Base-by-base conservation (phyloP, 1,284 basidiomycete genomes). In the Moesziomyces globuligerus region DNA sequence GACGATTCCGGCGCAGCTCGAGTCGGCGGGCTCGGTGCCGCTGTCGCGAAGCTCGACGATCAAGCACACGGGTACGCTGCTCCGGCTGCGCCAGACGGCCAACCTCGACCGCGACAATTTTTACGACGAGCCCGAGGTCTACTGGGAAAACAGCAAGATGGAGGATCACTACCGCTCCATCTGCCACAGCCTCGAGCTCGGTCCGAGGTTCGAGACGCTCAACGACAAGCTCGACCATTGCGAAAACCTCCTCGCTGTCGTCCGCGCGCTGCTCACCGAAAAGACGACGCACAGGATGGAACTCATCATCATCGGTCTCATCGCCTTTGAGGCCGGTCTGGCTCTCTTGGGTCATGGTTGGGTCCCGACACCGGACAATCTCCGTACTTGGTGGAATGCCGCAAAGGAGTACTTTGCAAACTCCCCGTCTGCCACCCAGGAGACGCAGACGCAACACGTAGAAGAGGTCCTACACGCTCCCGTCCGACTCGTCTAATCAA, bases 151-250 rank as follows among this genome's bases (percentile, higher is more conserved):
- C 45, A 50, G 52, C 8, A 60, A 59, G 32, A 64, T 80, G 64
- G 77, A 79, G 40, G 66, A 79, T 17, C 74, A 81, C 55, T 80
- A 80, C 54, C 71, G 78, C 9, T 58, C 62, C 52, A 79, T 79
- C 40, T 81, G 79, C 47, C 42, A 55, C 49, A 70, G 65, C 4
- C 66, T 81, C 20, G 80, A 81, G 55, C 76, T 81, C 15, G 58
- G 70, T 20, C 64, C 70, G 36, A 50, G 80, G 9, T 80, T 81
- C 47, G 74, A 72, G 28, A 71, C 76, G 18, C 44, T 80, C 18
- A 81, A 81, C 40, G 79, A 79, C 41, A 81, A 81, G 59, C 58
- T 81, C 21, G 72, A 81, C 49, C 76, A 80, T 50, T 75, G 75
- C 52, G 80, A 81, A 45, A 75, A 81, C 40, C 48, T 81, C 25